Evolutionary conservation across 148 eudicot genomes (phyloP).

Genomic region (Dysphania ambrosioides): DNA sequence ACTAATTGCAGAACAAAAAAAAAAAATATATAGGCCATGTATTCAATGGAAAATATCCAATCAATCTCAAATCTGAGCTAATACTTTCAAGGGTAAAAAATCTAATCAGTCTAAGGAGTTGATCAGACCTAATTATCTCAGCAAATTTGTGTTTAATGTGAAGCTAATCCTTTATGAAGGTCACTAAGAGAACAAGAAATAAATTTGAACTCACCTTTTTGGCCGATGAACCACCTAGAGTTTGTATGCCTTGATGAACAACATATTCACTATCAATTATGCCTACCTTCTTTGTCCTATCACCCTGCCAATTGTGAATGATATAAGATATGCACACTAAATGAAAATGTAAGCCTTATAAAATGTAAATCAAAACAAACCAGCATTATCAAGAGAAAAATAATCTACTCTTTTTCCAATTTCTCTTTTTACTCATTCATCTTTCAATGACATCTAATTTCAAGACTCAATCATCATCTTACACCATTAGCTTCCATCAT

Average conservation of each 20-base stretch:
- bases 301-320: constrained; percentile 51
- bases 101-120: background rate
- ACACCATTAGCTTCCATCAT: too few relatives aligned
- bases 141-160: background rate
- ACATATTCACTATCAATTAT: constrained; percentile 84
- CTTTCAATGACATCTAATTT: too few relatives aligned
- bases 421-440: too few relatives aligned
- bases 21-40: background rate
- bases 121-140: background rate
- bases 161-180: background rate
- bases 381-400: too few relatives aligned
- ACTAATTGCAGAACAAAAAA: too few relatives aligned
- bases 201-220: constrained; percentile 43
- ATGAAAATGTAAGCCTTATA: too few relatives aligned
- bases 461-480: too few relatives aligned
- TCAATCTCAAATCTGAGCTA: background rate
- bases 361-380: too few relatives aligned
- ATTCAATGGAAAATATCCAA: background rate
- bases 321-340: too few relatives aligned
- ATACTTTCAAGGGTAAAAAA: too few relatives aligned
- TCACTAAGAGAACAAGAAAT: background rate
- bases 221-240: constrained; percentile 73
- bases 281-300: constrained; percentile 73
- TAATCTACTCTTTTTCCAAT: too few relatives aligned
- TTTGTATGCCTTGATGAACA: constrained; percentile 91